Conservation (phyloP, 2,329 filamentous ascomycete genomes). For the Colletotrichum musae region DNA sequence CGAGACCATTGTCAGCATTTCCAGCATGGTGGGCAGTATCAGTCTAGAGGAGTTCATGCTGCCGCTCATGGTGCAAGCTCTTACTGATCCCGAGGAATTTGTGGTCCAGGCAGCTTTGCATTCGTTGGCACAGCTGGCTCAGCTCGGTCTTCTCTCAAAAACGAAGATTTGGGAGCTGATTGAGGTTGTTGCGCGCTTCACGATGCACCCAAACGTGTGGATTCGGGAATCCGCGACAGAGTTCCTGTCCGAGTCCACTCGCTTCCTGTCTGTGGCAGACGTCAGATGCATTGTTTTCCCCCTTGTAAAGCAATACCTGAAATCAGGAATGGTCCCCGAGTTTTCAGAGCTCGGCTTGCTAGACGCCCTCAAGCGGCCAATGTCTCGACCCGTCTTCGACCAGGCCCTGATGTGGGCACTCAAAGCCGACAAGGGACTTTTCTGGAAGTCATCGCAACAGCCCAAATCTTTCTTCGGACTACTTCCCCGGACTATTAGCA, state of each 20-base stretch:
- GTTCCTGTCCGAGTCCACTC: constrained; percentile 84
- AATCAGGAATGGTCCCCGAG: constrained; percentile 74
- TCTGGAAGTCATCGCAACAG: constrained; percentile 86
- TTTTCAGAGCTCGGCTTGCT: constrained; percentile 83
- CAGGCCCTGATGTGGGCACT: constrained; percentile 88
- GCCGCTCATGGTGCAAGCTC: constrained; percentile 93
- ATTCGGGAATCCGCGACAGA: constrained; percentile 90
- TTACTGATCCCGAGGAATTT: constrained; percentile 93
- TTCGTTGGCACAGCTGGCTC: constrained; percentile 89
- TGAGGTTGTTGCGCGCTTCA: constrained; percentile 85
- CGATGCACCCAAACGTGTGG: constrained; percentile 96
- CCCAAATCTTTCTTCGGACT: constrained; percentile 76
- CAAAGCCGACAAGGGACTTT: constrained; percentile 84
- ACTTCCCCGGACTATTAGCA: constrained; percentile 65
- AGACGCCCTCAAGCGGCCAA: constrained; percentile 85
- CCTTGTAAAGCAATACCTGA: constrained; percentile 85
- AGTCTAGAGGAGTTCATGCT: constrained; percentile 96
- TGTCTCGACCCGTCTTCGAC: constrained; percentile 86
- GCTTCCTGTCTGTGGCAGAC: constrained; percentile 84
- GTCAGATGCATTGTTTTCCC: constrained; percentile 87
- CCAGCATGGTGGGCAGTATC: constrained; percentile 88
- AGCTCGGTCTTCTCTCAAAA: constrained; percentile 88
- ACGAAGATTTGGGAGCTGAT: constrained; percentile 90
- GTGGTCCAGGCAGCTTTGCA: constrained; percentile 93
- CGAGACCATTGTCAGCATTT: constrained; percentile 93